Evolutionary conservation across 495 filamentous ascomycete species (phyloP).

Genomic region (Jackrogersella minutella): DNA sequence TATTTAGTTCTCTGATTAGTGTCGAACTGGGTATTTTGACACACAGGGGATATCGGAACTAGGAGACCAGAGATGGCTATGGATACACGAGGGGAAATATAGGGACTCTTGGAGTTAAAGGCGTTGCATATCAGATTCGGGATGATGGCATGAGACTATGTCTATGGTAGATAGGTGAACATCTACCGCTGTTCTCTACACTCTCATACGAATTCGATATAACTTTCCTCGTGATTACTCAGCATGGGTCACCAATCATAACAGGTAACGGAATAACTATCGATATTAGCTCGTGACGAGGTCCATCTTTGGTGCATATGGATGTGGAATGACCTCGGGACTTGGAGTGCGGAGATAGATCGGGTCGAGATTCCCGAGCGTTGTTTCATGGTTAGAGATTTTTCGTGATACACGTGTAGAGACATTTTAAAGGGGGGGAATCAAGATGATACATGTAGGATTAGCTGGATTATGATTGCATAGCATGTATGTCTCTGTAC

Average conservation of each 20-base stretch:
- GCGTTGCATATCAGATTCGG: background rate
- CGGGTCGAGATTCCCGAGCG: conserved; percentile 2
- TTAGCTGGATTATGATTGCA: background rate
- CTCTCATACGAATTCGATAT: too few species aligned
- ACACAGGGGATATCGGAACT: background rate
- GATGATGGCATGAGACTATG: background rate
- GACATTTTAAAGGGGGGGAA: background rate
- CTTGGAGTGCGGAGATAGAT: too few species aligned
- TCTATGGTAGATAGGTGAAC: background rate
- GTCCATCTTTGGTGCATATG: too few species aligned
- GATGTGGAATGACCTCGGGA: too few species aligned
- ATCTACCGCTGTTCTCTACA: background rate
- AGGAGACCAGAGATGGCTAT: background rate
- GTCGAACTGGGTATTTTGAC: conserved; percentile 10
- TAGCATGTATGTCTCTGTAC: background rate
- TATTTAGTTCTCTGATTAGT: conserved; percentile 68
- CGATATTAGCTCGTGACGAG: too few species aligned
- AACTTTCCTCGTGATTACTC: too few species aligned
- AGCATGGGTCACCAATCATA: background rate
- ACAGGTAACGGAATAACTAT: background rate
- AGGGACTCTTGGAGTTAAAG: background rate
- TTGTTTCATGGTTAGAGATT: background rate
- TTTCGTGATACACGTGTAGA: background rate
- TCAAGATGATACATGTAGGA: background rate
- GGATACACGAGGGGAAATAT: background rate